Evolutionary conservation across 192 early-diverging fungal genomes (phyloP), one percentile per base, ranked within the genome.

Genomic region (Podila verticillata): DNA sequence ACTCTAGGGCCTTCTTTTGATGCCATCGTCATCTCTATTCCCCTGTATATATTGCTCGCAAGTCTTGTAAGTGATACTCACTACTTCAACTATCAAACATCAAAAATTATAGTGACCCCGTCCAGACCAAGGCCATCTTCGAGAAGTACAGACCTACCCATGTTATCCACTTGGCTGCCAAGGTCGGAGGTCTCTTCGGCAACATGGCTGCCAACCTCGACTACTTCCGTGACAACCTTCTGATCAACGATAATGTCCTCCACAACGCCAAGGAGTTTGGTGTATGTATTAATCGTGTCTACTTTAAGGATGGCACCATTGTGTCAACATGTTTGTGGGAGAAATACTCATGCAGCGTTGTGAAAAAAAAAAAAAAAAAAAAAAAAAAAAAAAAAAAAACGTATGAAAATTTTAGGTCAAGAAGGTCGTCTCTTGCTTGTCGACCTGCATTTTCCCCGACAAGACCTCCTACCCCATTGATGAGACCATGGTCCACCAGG

Each of bases 351-450:
- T 48, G 39, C 28, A 20, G 9, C 15, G 39, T 44, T 44, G 39
- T 44, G 39, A 15, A 17, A 44, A 44, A 44, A 36, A 34, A 34
- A 34, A 34, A 2, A 34, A 34, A 34, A 34, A 3, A 44, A 44
- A 44, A 13, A 44, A 44, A 36, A 34, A 34, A 34, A 34, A 2
- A 34, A 34, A 34, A 34, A 3, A 44, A 44, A 44, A 13, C 39
- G 39, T 44, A 15, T 44, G 39, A 17, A 39, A 39, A 44, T 44
- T 44, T 0, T 61, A 90, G 91, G 92, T 94, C 65, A 72, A 92
- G 82, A 95, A 95, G 83, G 92, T 95, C 59, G 92, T 95, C 22
- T 95, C 94, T 1, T 95, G 94, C 75, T 88, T 95, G 51, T 94
- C 93, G 1, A 95, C 94, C 24, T 95, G 94, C 82, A 89, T 95